Base-by-base conservation (phyloP, 2,329 filamentous ascomycete species). In the Didymella sp. region DNA sequence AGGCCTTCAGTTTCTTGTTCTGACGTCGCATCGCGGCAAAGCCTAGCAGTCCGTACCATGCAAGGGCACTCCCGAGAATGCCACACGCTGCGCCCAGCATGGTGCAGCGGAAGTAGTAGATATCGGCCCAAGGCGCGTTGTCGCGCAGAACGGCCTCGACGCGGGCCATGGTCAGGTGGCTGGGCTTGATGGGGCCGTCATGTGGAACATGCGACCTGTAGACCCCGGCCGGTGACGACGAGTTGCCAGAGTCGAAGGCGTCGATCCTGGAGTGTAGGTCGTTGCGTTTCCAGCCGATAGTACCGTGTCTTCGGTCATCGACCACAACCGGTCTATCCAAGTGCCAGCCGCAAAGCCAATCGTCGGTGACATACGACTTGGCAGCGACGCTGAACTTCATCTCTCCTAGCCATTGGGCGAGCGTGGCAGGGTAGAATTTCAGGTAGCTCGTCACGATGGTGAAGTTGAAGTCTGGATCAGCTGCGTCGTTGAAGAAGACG, bases 341-440 rank as follows among this genome's bases (percentile, higher is more conserved):
- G 22, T n/a, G 6, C 56, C 56, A 58, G 1, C 56, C 56, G 15
- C 56, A 58, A 1, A 45, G 42, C 21, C 40, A 45, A 1, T 37
- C 27, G 3, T 19, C n/a, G 1, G 19, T 9, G 2, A 45, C 4
- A 3, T 11, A 4, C 2, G 33, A 31, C n/a, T 28, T 19, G 22
- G 21, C 15, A 12, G 4, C 6, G 12, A 43, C 12, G 6, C 6
- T 6, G 44, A 38, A 58, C 8, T n/a, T 13, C 21, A 31, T 21
- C 17, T 31, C 50, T 3, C 27, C 7, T 1, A 58, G 50, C 30
- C 37, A 30, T 4, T 45, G 11, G 3, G 17, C 7, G 8, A 58
- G 46, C 6, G 51, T 51, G 7, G 7, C 11, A 3, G 56, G 56
- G n/a, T 58, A 58, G 56, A 40, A 58, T 13, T 27, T 6, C 4